Evolutionary conservation across 2,329 filamentous ascomycete species (phyloP), one percentile per base, ranked within the genome.

Genomic region (Gnomoniopsis sp.): DNA sequence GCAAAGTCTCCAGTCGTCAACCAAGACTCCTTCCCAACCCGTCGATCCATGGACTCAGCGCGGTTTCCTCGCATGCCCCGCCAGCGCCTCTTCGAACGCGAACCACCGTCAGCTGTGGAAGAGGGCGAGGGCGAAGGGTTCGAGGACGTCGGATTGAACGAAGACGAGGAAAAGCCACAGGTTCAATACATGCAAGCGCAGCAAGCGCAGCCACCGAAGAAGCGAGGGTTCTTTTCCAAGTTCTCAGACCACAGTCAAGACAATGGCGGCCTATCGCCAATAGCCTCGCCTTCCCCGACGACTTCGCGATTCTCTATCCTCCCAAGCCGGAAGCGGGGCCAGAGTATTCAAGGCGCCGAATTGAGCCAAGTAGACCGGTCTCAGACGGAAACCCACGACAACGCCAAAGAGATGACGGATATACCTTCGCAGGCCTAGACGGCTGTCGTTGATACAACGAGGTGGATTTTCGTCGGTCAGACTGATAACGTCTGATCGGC

Each of bases 111-210:
- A 33, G 82, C 85, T 46, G 91, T 95, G 67, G 90, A 55, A 41
- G 60, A 62, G 52, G 53, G 58, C 53, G 50, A 56, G 23, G 58
- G 53, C 17, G 58, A 96, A 68, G 79, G 79, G 15, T 97, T 98
- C 66, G 93, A 97, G 71, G 93, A 98, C 54, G 90, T 98, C 10
- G 91, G 91, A 3, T 77, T 98, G 49, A 85, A 87, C 59, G 93
- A 96, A 64, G 91, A 95, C 41, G 41, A 44, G n/a, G 41, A 82
- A 51, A 87, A 86, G 66, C 82, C 84, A 62, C 74, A 70, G 58
- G 72, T 68, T 46, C 68, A 72, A 36, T 58, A 58, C 0, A 34
- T 26, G 6, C 47, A 50, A 14, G 10, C 17, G 12, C 36, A 21
- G 50, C 67, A 64, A 49, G 77, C 70, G 22, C 76, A 75, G 17